Percentiles rank a stretch among this genome's conserved stretches.
These are phyloP conservation scores for Zygosaccharomyces kombuchaensis DNA, from an alignment of 805 yeast genomes.

Conservation along the genomic window DNA sequence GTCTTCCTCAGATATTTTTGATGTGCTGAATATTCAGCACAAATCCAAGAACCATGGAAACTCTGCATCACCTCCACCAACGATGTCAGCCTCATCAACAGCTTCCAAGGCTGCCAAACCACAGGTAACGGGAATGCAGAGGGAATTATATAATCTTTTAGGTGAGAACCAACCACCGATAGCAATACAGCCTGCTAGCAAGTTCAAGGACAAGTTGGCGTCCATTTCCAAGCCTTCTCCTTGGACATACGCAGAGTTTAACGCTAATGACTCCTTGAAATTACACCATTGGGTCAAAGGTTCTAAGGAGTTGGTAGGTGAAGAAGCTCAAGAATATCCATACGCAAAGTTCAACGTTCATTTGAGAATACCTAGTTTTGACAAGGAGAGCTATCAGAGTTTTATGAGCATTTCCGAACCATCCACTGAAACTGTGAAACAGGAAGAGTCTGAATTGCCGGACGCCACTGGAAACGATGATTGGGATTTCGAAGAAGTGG, in stretches of 20 bases:
- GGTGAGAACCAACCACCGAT: constrained; percentile 92
- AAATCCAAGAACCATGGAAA: constrained; percentile 24
- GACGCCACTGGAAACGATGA: constrained; percentile 13
- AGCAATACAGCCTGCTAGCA: constrained; percentile 43
- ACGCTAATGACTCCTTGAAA: constrained; percentile 50
- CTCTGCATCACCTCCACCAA: constrained; percentile 19
- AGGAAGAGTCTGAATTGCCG: constrained; percentile 8
- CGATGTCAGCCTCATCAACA: constrained; percentile 12
- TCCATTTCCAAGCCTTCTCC: constrained; percentile 65
- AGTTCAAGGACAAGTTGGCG: constrained; percentile 62
- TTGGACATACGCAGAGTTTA: constrained; percentile 71
- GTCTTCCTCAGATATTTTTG: constrained; percentile 63
- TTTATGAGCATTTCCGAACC: constrained; percentile 40
- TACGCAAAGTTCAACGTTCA: constrained; percentile 73
- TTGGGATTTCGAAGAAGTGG: constrained; percentile 79
- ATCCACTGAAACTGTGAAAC: constrained; percentile 27
- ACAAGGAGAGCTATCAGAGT: constrained; percentile 53
- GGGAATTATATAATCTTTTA: constrained; percentile 81
- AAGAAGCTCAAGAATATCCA: constrained; percentile 41
- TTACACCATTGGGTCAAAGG: constrained; percentile 89
- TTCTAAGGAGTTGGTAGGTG: constrained; percentile 40
- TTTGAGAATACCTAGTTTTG: constrained; percentile 65
- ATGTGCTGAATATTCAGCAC: constrained; percentile 65
- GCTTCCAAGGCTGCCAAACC: constrained; percentile 19
- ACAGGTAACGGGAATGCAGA: constrained; percentile 65